Evolutionary conservation across 2,329 filamentous ascomycete genomes (phyloP), one percentile per base, ranked within the genome.

Genomic region (Periconia digitata): DNA sequence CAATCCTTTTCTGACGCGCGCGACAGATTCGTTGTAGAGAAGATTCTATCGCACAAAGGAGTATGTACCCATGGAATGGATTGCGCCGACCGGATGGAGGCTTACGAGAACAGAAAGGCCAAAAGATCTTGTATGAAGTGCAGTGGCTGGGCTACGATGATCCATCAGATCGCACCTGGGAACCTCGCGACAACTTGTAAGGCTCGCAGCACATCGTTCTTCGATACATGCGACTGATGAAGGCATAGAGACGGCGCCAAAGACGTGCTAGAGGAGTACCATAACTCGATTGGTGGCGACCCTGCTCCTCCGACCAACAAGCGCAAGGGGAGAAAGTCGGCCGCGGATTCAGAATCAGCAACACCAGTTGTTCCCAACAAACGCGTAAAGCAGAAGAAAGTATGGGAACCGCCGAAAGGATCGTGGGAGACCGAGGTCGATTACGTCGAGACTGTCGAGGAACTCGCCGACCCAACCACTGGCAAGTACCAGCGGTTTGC

Each of bases 131-230:
- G 40, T 91, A 87, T 62, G 79, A 86, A 43, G 87, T 94, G 29
- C 91, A 92, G 62, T 94, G 89, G 89, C 83, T 89, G 55, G 89
- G 89, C 3, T 94, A 86, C 53, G 82, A 88, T 0, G 81, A 85
- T 52, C 83, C 85, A 52, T 69, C 75, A 0, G 89, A 94, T 56
- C 72, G 82, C 61, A 94, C 89, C 0, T 92, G 88, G 89, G 89
- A 94, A 65, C 85, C 87, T 0, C 85, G 89, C 59, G 82, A 84
- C 10, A 92, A 91, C 58, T 74, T 90, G 82, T 85, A 70, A 50
- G 78, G 22, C 15, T 40, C 8, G n/a, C 18, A 21, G 6, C 12
- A 20, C 27, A 15, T 3, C 27, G 16, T 20, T 43, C 22, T 39
- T 21, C 3, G 8, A 22, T n/a, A 8, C 8, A 24, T 29, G 32